A percentile compares a stretch with the other conserved stretches of the same genome.
Evolutionary conservation across 306 rosid genomes (phyloP).

Genomic region (Pterocarpus santalinus): DNA sequence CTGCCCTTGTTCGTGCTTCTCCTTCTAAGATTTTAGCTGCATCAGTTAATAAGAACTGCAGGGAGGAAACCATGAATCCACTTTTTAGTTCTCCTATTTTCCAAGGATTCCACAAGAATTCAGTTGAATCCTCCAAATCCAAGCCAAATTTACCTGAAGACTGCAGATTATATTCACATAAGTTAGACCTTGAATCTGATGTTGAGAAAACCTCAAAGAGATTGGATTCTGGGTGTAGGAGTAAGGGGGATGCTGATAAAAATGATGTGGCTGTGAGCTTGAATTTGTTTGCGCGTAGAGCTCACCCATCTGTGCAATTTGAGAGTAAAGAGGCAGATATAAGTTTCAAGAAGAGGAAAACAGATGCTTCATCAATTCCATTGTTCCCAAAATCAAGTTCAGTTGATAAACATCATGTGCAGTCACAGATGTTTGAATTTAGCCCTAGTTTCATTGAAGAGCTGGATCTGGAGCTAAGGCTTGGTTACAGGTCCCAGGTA

Average conservation of each 20-base stretch:
- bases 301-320: slow-evolving; percentile 26
- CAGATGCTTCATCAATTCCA: slow-evolving; percentile 51
- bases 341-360: slow-evolving; percentile 70
- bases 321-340: slow-evolving; percentile 35
- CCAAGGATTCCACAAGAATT: slow-evolving; percentile 25
- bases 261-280: slow-evolving; percentile 35
- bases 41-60: slow-evolving; percentile 9
- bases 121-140: slow-evolving; percentile 42
- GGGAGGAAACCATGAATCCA: slow-evolving; percentile 41
- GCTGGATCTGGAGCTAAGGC: slow-evolving; percentile 55
- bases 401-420: slow-evolving; percentile 9
- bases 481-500: slow-evolving; percentile 53
- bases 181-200: slow-evolving; percentile 37
- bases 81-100: slow-evolving; percentile 43
- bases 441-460: slow-evolving; percentile 43
- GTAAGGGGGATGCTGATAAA: slow-evolving; percentile 13
- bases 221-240: slow-evolving; percentile 44
- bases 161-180: slow-evolving; percentile 22
- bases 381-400: slow-evolving; percentile 53
- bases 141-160: slow-evolving; percentile 53
- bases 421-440: slow-evolving; percentile 32
- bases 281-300: slow-evolving; percentile 42
- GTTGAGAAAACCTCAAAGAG: slow-evolving; percentile 44
- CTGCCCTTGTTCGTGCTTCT: slow-evolving; percentile 38
- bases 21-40: slow-evolving; percentile 33